A percentile compares a stretch with the other conserved stretches of the same genome.
Evolutionary conservation across 2,329 filamentous ascomycete genomes (phyloP).

Genomic region (Aspergillus unguis): DNA sequence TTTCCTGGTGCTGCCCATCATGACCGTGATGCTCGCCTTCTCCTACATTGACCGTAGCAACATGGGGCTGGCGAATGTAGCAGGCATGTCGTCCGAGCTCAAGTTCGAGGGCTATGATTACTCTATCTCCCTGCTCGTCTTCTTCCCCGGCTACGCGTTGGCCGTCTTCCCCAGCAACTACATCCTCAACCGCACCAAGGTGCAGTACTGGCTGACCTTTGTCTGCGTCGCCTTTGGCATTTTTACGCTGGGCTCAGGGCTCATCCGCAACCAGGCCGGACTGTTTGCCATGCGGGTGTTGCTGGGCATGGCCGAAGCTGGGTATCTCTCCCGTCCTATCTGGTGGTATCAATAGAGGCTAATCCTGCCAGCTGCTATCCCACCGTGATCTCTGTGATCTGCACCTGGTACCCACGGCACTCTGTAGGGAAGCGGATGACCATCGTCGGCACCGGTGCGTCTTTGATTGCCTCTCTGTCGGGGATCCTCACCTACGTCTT

Average conservation of each 20-base stretch:
- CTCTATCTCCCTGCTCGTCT: background rate
- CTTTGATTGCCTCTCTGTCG: background rate
- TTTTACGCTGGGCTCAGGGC: too few relatives aligned
- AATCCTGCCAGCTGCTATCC: too few relatives aligned
- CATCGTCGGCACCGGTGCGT: background rate
- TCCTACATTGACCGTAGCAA: conserved; percentile 7
- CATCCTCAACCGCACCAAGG: background rate
- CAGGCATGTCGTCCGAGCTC: conserved; percentile 1
- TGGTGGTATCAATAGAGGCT: too few relatives aligned
- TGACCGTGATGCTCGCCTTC: conserved; percentile 5
- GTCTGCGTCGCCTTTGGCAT: conserved; percentile 2
- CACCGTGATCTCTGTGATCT: too few relatives aligned
- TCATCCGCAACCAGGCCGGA: too few relatives aligned
- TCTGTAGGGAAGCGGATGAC: background rate
- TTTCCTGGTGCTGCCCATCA: background rate
- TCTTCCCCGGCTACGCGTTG: background rate
- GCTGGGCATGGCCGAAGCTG: too few relatives aligned
- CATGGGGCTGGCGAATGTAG: conserved; percentile 2
- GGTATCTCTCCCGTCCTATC: too few relatives aligned
- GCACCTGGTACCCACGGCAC: too few relatives aligned
- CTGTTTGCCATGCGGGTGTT: too few relatives aligned
- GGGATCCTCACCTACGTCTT: background rate
- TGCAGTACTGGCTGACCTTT: background rate
- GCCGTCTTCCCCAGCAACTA: background rate
- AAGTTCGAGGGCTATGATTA: background rate